phyloP scores from a whole-genome alignment of 257 asterid genomes.

The Coffea eugenioides region DNA sequence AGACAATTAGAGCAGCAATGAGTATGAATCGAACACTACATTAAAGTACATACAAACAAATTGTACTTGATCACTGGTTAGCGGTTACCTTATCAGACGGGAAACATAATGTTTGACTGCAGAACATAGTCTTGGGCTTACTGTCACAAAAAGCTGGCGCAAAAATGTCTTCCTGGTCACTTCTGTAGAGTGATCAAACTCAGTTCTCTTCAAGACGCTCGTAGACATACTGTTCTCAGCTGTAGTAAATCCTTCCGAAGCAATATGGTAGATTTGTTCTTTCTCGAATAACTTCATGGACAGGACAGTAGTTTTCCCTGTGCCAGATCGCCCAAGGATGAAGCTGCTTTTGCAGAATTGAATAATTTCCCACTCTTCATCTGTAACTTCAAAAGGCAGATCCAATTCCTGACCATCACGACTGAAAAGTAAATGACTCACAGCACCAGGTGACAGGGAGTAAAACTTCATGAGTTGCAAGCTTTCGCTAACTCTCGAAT shows the following conservation, averaged over 20 bases:
- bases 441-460: conserved; percentile 46
- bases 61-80: neutral
- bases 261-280: conserved; percentile 43
- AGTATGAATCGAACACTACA: neutral
- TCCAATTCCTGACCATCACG: conserved; percentile 41
- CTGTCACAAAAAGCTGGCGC: conserved; percentile 67
- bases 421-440: conserved; percentile 55
- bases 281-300: conserved; percentile 53
- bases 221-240: conserved; percentile 1
- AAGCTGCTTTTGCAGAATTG: conserved; percentile 49
- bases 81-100: conserved; percentile 48
- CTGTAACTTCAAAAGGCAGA: conserved; percentile 70
- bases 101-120: conserved; percentile 68
- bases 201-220: neutral
- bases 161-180: conserved; percentile 22
- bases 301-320: conserved; percentile 69
- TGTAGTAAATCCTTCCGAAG: conserved; percentile 29
- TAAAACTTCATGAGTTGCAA: conserved; percentile 63
- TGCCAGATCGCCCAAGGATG: conserved; percentile 69
- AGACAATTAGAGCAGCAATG: neutral
- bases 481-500: conserved; percentile 64
- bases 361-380: conserved; percentile 58
- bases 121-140: conserved; percentile 64
- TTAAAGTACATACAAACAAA: neutral
- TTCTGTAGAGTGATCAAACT: neutral